phyloP scores from a whole-genome alignment of 306 rosid genomes.

The Erythrophleum fordii region DNA sequence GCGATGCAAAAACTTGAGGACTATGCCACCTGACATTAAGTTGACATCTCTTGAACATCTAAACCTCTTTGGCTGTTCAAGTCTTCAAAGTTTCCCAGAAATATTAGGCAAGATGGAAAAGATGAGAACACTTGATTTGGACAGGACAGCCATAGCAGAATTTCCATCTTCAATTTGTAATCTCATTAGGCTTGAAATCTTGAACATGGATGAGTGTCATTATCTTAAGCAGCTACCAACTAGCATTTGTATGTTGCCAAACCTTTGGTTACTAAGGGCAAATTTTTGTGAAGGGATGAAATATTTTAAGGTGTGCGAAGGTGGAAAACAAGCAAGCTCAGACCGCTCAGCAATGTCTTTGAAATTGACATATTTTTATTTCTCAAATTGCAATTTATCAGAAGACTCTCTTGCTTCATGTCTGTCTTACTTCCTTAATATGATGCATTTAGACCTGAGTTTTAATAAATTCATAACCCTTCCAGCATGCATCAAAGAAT shows the following conservation, averaged over 20 bases:
- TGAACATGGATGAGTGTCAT: not conserved
- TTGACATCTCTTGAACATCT: constrained; percentile 1
- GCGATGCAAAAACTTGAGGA: not conserved
- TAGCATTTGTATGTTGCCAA: not conserved
- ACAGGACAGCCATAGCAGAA: not conserved
- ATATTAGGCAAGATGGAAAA: not conserved
- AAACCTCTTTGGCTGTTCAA: not conserved
- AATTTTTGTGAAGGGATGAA: not conserved
- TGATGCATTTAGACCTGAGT: not conserved
- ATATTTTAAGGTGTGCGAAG: not conserved
- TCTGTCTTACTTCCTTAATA: not conserved
- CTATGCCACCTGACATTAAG: not conserved
- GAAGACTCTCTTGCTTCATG: not conserved
- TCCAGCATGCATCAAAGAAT: not conserved
- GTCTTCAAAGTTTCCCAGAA: not conserved
- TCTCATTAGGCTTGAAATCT: not conserved
- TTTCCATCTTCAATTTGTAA: constrained; percentile 15
- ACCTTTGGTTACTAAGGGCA: not conserved
- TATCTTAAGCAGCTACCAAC: not conserved
- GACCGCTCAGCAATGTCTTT: not conserved
- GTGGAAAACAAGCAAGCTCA: not conserved
- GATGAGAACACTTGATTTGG: not conserved
- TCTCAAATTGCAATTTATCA: not conserved
- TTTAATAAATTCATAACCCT: not conserved
- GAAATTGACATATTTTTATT: not conserved